Percentiles rank a stretch among this genome's conserved stretches.
Evolutionary conservation across 352 stramenopile genomes (phyloP).

Genomic region (Plasmopara muralis): DNA sequence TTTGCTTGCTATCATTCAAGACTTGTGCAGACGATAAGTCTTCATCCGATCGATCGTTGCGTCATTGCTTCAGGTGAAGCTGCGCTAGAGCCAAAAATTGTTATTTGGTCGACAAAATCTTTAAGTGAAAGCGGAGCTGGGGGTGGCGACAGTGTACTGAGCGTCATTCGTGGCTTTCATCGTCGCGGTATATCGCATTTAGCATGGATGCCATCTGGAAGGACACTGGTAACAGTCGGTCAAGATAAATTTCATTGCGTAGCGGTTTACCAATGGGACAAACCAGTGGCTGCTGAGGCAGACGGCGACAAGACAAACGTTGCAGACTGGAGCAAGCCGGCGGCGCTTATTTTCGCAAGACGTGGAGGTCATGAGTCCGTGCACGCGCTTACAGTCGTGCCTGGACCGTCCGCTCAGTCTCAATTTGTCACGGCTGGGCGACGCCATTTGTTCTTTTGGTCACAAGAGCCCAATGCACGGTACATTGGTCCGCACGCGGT

Average conservation of each 20-base stretch:
- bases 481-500: slow-evolving; percentile 41
- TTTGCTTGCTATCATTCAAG: slow-evolving; percentile 61
- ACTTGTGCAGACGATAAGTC: slow-evolving; percentile 46
- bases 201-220: slow-evolving; percentile 66
- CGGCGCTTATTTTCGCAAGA: slow-evolving; percentile 48
- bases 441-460: slow-evolving; percentile 71
- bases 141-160: slow-evolving; percentile 34
- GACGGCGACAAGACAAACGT: not conserved
- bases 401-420: slow-evolving; percentile 16
- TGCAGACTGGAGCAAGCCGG: slow-evolving; percentile 48
- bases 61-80: slow-evolving; percentile 61
- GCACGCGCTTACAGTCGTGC: slow-evolving; percentile 28
- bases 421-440: slow-evolving; percentile 63
- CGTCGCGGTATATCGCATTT: slow-evolving; percentile 52
- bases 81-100: slow-evolving; percentile 50
- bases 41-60: slow-evolving; percentile 41
- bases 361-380: slow-evolving; percentile 45
- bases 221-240: slow-evolving; percentile 57
- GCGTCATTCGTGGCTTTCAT: slow-evolving; percentile 63
- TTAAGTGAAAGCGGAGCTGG: slow-evolving; percentile 26
- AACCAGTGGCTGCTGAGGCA: slow-evolving; percentile 1
- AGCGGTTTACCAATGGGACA: slow-evolving; percentile 73
- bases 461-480: slow-evolving; percentile 49
- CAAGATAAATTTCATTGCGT: slow-evolving; percentile 65
- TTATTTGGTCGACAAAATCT: slow-evolving; percentile 49